These are phyloP conservation scores for Eucalyptus pauciflora DNA, from an alignment of 345 rosid genomes.

Conservation along the genomic window DNA sequence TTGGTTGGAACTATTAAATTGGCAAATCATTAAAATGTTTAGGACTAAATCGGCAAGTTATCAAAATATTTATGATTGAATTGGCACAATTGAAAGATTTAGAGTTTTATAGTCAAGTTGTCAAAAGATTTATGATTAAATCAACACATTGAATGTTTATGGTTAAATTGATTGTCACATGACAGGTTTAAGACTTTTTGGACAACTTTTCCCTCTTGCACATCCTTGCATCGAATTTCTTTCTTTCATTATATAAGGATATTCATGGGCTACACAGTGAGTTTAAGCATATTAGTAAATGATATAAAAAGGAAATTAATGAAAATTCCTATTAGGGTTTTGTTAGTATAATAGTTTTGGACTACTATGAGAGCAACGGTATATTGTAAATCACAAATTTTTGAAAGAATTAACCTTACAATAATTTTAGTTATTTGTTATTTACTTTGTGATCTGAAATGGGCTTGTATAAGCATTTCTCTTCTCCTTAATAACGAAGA, in stretches of 20 bases:
- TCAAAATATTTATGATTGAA: too few relatives aligned
- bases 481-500: not conserved
- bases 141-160: too few relatives aligned
- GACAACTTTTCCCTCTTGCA: not conserved
- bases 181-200: rapidly evolving
- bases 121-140: too few relatives aligned
- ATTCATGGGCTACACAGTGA: not conserved
- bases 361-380: rapidly evolving
- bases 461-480: not conserved
- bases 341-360: not conserved
- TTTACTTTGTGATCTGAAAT: too few relatives aligned
- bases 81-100: too few relatives aligned
- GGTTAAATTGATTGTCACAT: not conserved
- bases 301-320: not conserved
- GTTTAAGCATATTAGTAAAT: not conserved
- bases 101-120: too few relatives aligned
- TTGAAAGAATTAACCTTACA: not conserved
- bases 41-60: too few relatives aligned
- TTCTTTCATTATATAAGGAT: not conserved
- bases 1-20: too few relatives aligned
- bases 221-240: not conserved
- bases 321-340: not conserved
- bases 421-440: too few relatives aligned
- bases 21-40: too few relatives aligned
- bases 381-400: too few relatives aligned